Conservation (phyloP, 2,329 filamentous ascomycete species). For the Stachybotrys chlorohalonatus region DNA sequence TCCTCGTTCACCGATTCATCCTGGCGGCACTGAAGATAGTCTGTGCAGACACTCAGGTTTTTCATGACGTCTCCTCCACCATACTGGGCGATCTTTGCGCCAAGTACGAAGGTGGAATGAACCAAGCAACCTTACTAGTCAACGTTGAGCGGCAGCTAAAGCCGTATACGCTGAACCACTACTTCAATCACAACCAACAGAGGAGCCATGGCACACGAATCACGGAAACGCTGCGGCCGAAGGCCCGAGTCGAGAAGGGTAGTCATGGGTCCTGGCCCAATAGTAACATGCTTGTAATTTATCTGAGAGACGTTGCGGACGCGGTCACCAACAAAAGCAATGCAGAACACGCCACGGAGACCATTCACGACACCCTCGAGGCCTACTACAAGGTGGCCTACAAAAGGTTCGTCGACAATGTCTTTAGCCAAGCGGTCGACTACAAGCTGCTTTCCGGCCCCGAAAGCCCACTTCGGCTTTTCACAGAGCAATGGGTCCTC, state of each 20-base stretch:
- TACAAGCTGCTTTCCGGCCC: conserved; percentile 41
- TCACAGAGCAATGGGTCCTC: conserved; percentile 42
- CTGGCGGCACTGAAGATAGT: background rate
- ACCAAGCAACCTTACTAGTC: background rate
- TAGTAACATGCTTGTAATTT: too few species aligned
- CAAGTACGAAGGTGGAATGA: background rate
- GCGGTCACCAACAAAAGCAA: background rate
- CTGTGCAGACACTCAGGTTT: background rate
- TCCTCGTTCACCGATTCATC: background rate
- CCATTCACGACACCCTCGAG: conserved; percentile 48
- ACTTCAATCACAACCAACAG: background rate
- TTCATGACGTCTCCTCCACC: background rate
- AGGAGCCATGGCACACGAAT: background rate
- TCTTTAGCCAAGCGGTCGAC: conserved; percentile 50
- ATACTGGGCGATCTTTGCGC: background rate
- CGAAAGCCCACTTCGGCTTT: conserved; percentile 40
- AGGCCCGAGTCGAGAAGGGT: too few species aligned
- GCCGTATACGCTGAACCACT: background rate
- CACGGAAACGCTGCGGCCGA: background rate
- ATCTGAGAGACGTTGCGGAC: background rate
- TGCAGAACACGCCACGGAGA: background rate
- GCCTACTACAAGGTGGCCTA: conserved; percentile 54
- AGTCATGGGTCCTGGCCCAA: too few species aligned
- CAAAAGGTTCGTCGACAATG: conserved; percentile 53
- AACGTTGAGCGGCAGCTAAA: background rate